These are phyloP conservation scores for Pyrenochaeta sp. DNA, from an alignment of 2,329 filamentous ascomycete species.

Conservation along the genomic window DNA sequence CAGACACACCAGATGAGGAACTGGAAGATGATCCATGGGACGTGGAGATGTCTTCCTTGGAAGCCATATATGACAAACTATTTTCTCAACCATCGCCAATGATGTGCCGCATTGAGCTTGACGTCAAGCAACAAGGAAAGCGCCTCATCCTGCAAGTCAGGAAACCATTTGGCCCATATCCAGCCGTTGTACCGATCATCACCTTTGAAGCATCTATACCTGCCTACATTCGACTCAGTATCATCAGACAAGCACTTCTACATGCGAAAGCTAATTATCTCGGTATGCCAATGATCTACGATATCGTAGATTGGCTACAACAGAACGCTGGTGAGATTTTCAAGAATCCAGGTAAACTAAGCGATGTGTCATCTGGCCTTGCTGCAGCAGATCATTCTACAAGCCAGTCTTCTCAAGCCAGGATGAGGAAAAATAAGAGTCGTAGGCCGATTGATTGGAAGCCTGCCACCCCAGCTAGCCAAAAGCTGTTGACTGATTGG, in stretches of 20 bases:
- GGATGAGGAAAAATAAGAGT: constrained; percentile 26
- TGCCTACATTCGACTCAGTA: constrained; percentile 90
- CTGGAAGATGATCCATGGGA: constrained; percentile 72
- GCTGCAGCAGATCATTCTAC: constrained; percentile 59
- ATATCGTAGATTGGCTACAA: constrained; percentile 90
- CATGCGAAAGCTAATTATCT: constrained; percentile 74
- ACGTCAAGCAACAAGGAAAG: constrained; percentile 54
- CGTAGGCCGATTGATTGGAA: constrained; percentile 69
- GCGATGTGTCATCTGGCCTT: constrained; percentile 80
- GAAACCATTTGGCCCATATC: constrained; percentile 74
- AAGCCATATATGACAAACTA: constrained; percentile 81
- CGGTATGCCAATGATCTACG: constrained; percentile 91
- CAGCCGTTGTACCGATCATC: constrained; percentile 71
- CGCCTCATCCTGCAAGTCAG: constrained; percentile 70
- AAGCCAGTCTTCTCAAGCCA: constrained; percentile 20
- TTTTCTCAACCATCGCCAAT: constrained; percentile 62
- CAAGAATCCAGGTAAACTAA: constrained; percentile 80
- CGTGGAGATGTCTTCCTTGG: constrained; percentile 83
- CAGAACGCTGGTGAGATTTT: constrained; percentile 83
- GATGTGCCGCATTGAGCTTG: constrained; percentile 74
- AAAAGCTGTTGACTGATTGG: constrained; percentile 70
- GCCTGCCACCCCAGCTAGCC: constrained; percentile 64
- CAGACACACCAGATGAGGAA: constrained; percentile 52
- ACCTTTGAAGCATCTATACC: constrained; percentile 74
- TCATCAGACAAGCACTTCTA: constrained; percentile 77